phyloP scores from a whole-genome alignment of 139 green algal species.

The Tetradesmus lagerheimii region DNA sequence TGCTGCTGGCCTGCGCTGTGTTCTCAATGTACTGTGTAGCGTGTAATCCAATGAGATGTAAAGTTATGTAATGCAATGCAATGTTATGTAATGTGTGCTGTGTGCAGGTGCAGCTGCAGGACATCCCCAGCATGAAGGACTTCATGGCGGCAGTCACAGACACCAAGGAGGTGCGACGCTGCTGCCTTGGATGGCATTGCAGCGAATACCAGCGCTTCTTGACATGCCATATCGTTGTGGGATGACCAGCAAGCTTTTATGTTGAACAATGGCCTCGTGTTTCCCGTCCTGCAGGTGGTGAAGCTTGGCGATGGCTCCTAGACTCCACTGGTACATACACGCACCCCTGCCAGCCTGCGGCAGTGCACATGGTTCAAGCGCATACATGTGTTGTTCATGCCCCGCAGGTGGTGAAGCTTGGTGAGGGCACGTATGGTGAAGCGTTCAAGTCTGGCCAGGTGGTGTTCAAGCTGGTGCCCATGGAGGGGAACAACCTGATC shows the following conservation, averaged over 20 bases:
- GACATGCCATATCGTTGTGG: no score
- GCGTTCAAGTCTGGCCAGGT: conserved; percentile 70
- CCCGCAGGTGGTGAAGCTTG: conserved; percentile 59
- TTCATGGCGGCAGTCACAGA: conserved; percentile 67
- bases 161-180: conserved; percentile 51
- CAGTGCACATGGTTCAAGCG: not conserved
- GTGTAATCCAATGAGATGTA: no score
- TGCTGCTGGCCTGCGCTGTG: no score
- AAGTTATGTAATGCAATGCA: no score
- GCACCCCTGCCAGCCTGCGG: not conserved
- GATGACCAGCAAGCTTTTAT: no score
- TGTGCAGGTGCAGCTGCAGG: conserved; percentile 36
- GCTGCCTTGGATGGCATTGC: no score
- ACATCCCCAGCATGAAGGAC: conserved; percentile 69
- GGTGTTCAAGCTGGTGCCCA: conserved; percentile 95
- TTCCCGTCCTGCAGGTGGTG: not conserved
- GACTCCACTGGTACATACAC: not conserved
- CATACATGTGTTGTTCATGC: not conserved
- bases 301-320: conserved; percentile 94
- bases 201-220: no score
- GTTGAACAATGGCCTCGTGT: no score
- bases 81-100: not conserved
- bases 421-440: conserved; percentile 96
- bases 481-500: conserved; percentile 85
- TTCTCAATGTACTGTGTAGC: no score